A percentile compares a stretch with the other conserved stretches of the same genome.
phyloP scores from a whole-genome alignment of 352 stramenopile species.

The Peronospora tabacina region DNA sequence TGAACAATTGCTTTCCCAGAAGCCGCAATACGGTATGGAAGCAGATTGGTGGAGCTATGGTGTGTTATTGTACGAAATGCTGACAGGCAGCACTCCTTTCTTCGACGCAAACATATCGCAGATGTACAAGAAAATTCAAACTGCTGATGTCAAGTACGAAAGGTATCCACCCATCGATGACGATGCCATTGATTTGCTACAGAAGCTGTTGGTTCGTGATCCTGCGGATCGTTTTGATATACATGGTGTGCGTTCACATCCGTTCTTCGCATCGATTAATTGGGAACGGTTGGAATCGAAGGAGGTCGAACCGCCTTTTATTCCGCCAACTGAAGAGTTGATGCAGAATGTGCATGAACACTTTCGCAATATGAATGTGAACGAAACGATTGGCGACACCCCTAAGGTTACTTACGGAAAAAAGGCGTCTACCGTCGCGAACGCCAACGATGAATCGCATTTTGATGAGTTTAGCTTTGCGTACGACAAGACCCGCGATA shows the following conservation, averaged over 20 bases:
- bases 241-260: conserved; percentile 48
- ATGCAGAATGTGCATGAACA: conserved; percentile 87
- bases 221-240: conserved; percentile 56
- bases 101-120: conserved; percentile 76
- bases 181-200: conserved; percentile 56
- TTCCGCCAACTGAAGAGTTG: conserved; percentile 65
- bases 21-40: conserved; percentile 79
- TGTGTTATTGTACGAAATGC: conserved; percentile 86
- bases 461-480: conserved; percentile 87
- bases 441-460: conserved; percentile 57
- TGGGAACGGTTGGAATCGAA: conserved; percentile 72
- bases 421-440: conserved; percentile 37
- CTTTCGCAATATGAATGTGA: conserved; percentile 86
- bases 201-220: conserved; percentile 74
- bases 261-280: conserved; percentile 66
- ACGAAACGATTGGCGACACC: conserved; percentile 65
- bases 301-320: conserved; percentile 74
- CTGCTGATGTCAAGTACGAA: conserved; percentile 76
- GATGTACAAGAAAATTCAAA: conserved; percentile 89
- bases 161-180: conserved; percentile 56
- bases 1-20: conserved; percentile 75
- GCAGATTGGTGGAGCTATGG: conserved; percentile 90
- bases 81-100: conserved; percentile 85
- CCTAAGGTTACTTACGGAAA: conserved; percentile 53
- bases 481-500: conserved; percentile 70